Conservation (phyloP, 345 rosid genomes). For the Pistacia atlantica region DNA sequence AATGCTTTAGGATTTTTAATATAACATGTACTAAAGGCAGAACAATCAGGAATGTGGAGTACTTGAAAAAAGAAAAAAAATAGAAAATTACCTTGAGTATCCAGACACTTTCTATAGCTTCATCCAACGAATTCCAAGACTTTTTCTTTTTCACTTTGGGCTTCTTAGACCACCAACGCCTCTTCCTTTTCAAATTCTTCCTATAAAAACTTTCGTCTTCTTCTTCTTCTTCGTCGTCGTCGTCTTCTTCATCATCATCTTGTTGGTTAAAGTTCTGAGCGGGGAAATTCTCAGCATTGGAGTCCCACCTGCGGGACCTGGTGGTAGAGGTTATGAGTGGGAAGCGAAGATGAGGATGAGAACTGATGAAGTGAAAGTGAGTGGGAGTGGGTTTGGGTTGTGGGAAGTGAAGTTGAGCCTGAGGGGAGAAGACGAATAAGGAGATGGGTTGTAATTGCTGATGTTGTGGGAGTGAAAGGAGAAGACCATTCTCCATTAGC, state of each 20-base stretch:
- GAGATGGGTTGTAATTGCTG: conserved; percentile 6
- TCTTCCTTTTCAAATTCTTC: conserved; percentile 18
- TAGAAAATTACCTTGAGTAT: conserved; percentile 41
- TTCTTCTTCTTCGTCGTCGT: conserved; percentile 13
- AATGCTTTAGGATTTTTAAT: neutral
- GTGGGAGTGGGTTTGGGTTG: neutral
- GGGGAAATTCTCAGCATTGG: conserved; percentile 30
- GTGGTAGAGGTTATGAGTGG: conserved; percentile 2
- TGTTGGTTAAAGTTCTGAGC: conserved; percentile 22
- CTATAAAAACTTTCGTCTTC: conserved; percentile 14
- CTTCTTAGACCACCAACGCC: conserved; percentile 37
- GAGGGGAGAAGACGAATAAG: neutral
- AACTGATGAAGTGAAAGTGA: neutral
- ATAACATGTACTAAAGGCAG: neutral
- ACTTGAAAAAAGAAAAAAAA: neutral
- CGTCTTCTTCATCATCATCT: neutral
- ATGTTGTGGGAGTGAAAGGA: neutral
- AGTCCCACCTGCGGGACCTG: conserved; percentile 27
- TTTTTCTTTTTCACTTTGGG: conserved; percentile 16
- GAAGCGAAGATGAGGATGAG: conserved; percentile 12
- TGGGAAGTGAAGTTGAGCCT: neutral
- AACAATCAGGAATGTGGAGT: neutral
- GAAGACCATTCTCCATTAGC: conserved; percentile 29
- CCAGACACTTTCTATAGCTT: conserved; percentile 45
- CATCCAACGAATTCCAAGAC: conserved; percentile 31